A percentile compares a stretch with the other conserved stretches of the same genome.
These are phyloP conservation scores for Solanum appendiculatum DNA, from an alignment of 257 asterid genomes.

Conservation along the genomic window DNA sequence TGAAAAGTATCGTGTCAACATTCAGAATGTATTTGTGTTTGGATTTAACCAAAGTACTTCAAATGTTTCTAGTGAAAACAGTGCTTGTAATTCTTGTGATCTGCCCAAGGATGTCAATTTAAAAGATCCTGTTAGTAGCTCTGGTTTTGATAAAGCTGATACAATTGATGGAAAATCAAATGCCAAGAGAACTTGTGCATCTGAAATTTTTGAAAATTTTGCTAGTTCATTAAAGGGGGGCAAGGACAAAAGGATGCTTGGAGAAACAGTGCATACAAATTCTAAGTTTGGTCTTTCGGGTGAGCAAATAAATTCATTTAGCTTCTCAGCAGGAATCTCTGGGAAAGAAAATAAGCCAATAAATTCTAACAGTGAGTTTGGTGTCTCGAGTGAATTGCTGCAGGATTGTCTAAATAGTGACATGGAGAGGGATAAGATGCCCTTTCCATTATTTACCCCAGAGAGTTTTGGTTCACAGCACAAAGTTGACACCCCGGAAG, in stretches of 20 bases:
- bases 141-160: slow-evolving; percentile 2
- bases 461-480: slow-evolving; percentile 15
- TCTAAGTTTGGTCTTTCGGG: slow-evolving; percentile 1
- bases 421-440: background rate
- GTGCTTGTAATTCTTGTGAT: background rate
- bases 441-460: slow-evolving; percentile 20
- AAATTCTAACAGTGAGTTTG: slow-evolving; percentile 10
- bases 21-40: slow-evolving; percentile 28
- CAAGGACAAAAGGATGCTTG: background rate
- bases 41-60: slow-evolving; percentile 17
- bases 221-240: background rate
- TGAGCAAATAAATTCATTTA: slow-evolving; percentile 2
- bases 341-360: slow-evolving; percentile 25
- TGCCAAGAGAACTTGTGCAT: background rate
- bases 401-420: slow-evolving; percentile 5
- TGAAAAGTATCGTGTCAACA: slow-evolving; percentile 7
- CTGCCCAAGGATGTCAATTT: slow-evolving; percentile 1
- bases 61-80: slow-evolving; percentile 8
- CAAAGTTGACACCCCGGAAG: slow-evolving; percentile 12
- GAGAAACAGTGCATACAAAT: background rate
- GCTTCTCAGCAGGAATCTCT: slow-evolving; percentile 9
- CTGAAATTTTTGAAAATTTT: background rate
- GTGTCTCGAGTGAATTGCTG: slow-evolving; percentile 8
- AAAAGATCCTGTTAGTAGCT: background rate
- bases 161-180: background rate